Percentiles rank a stretch among this genome's conserved stretches.
Conservation (phyloP, 2,329 filamentous ascomycete species). For the Talaromyces piceae region DNA sequence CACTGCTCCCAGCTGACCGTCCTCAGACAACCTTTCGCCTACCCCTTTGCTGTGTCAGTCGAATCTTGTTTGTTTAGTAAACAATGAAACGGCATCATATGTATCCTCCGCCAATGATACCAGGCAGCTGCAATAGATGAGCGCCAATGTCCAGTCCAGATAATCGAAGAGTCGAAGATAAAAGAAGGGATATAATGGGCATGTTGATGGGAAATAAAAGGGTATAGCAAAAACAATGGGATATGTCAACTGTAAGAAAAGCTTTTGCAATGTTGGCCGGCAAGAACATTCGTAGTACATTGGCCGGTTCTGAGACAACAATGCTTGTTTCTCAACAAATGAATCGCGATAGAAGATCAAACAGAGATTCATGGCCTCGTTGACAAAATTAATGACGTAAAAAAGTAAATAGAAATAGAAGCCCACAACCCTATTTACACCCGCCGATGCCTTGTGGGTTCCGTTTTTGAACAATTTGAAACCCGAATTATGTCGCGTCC, state of each 20-base stretch:
- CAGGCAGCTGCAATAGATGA: not conserved
- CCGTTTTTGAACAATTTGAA: not conserved
- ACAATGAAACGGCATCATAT: not conserved
- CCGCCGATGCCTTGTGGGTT: slow-evolving; percentile 4
- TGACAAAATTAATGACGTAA: slow-evolving; percentile 9
- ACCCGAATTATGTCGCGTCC: slow-evolving; percentile 2
- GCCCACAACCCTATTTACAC: slow-evolving; percentile 11
- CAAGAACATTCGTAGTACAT: too few relatives aligned
- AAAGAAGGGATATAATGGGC: slow-evolving; percentile 6
- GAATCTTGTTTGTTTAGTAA: not conserved
- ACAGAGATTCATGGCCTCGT: slow-evolving; percentile 11
- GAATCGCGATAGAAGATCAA: not conserved
- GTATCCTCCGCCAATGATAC: not conserved
- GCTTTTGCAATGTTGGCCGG: not conserved
- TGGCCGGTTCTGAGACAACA: not conserved
- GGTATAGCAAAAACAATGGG: slow-evolving; percentile 8
- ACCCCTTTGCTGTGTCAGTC: not conserved
- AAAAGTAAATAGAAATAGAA: slow-evolving; percentile 6
- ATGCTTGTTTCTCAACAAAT: not conserved
- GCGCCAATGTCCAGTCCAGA: not conserved
- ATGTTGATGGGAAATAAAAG: slow-evolving; percentile 8
- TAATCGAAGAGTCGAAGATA: not conserved
- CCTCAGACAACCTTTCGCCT: not conserved
- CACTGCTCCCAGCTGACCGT: not conserved
- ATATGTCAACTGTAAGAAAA: not conserved